phyloP scores from a whole-genome alignment of 2,329 filamentous ascomycete genomes.

The Alternaria tenuissima region DNA sequence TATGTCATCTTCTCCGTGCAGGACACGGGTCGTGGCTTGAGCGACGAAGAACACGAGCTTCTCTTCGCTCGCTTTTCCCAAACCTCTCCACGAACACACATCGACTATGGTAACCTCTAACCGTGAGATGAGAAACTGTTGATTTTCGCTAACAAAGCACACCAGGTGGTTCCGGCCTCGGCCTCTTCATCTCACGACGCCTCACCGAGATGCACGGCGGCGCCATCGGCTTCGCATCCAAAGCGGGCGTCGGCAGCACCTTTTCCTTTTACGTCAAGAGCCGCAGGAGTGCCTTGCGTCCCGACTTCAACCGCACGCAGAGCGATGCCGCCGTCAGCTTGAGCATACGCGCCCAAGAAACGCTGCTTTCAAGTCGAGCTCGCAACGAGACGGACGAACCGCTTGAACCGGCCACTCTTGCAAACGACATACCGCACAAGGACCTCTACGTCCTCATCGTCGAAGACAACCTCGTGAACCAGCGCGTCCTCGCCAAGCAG shows the following conservation, averaged over 20 bases:
- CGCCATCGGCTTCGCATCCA: conserved; percentile 38
- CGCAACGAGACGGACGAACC: conserved; percentile 12
- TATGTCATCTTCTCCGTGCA: conserved; percentile 50
- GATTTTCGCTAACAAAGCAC: background rate
- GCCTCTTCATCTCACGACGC: conserved; percentile 42
- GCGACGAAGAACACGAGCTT: conserved; percentile 45
- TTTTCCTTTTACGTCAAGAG: conserved; percentile 46
- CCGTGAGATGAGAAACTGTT: too few species aligned
- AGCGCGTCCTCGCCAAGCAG: conserved; percentile 52
- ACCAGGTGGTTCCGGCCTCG: conserved; percentile 40
- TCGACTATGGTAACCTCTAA: conserved; percentile 39
- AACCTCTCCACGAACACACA: conserved; percentile 45
- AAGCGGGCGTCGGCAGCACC: conserved; percentile 37
- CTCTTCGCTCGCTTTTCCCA: conserved; percentile 46
- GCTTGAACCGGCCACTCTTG: background rate
- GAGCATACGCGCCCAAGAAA: conserved; percentile 21
- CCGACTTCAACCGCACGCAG: conserved; percentile 14
- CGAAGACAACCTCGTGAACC: conserved; percentile 54
- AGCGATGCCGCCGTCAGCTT: conserved; percentile 12
- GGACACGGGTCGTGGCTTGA: conserved; percentile 53
- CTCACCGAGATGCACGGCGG: conserved; percentile 45
- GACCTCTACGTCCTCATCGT: conserved; percentile 42
- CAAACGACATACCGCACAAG: conserved; percentile 8
- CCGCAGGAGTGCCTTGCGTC: conserved; percentile 16
- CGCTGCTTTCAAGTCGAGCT: conserved; percentile 13